Percentiles rank a stretch among this genome's conserved stretches.
Conservation (phyloP, 306 rosid species). For the Cicer chorassanicum region DNA sequence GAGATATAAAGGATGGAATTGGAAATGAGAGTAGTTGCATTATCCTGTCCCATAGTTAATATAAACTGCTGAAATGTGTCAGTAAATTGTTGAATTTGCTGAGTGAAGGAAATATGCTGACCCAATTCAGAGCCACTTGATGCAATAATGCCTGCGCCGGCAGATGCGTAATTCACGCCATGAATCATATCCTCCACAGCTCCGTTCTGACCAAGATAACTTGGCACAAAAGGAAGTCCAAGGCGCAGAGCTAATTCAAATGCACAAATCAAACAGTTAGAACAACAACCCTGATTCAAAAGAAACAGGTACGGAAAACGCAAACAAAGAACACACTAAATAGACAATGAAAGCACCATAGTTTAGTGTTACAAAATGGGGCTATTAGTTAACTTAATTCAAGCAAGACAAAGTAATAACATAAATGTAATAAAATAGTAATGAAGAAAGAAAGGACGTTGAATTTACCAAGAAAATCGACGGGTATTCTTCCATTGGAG, state of each 20-base stretch:
- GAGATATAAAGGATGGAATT: slow-evolving; percentile 73
- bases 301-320: too few species aligned
- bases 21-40: slow-evolving; percentile 59
- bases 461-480: slow-evolving; percentile 71
- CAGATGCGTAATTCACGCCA: slow-evolving; percentile 90
- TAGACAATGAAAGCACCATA: too few species aligned
- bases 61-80: slow-evolving; percentile 75
- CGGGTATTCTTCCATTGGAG: slow-evolving; percentile 85
- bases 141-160: slow-evolving; percentile 88
- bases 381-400: too few species aligned
- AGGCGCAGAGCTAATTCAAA: slow-evolving; percentile 65
- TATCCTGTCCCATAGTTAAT: slow-evolving; percentile 72
- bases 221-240: slow-evolving; percentile 88
- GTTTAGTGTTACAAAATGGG: too few species aligned
- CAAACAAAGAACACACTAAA: too few species aligned
- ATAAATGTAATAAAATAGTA: background rate
- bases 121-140: slow-evolving; percentile 94
- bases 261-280: background rate
- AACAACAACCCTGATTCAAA: too few species aligned
- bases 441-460: background rate
- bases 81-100: slow-evolving; percentile 85
- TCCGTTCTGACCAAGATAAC: slow-evolving; percentile 79
- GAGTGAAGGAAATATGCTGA: slow-evolving; percentile 75
- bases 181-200: slow-evolving; percentile 65
- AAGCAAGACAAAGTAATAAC: too few species aligned